phyloP scores from a whole-genome alignment of 2,329 filamentous ascomycete genomes.

The Neonectria punicea region DNA sequence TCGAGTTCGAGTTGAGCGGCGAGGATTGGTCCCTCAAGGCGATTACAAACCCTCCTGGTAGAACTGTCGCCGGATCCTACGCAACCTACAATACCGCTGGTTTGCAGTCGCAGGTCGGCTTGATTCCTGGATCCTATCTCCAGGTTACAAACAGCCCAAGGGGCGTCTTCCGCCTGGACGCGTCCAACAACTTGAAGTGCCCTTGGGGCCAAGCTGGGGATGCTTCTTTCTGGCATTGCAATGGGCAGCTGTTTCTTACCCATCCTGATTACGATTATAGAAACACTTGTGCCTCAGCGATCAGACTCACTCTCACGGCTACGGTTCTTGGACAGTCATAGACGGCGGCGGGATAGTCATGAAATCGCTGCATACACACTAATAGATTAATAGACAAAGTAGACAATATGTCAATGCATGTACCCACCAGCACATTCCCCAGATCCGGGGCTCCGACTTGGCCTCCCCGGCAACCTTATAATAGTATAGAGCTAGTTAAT shows the following conservation, averaged over 20 bases:
- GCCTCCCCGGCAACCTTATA: no score
- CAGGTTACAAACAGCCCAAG: background rate
- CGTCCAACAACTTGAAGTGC: background rate
- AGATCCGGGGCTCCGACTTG: no score
- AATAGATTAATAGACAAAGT: no score
- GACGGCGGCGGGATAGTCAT: no score
- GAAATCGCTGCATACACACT: no score
- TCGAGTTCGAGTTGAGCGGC: background rate
- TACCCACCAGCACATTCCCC: no score
- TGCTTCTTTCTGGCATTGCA: background rate
- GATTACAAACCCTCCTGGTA: background rate
- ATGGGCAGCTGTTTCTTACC: background rate
- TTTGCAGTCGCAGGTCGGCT: background rate
- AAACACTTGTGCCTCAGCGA: background rate
- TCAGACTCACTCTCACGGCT: background rate
- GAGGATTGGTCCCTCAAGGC: background rate
- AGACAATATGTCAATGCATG: no score
- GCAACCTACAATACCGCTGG: background rate
- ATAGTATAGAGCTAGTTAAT: background rate
- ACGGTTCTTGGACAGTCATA: background rate
- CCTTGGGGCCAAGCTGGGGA: background rate
- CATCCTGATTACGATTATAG: background rate
- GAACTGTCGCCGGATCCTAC: no score
- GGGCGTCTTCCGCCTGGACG: background rate
- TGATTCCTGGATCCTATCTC: background rate